Evolutionary conservation across 2,329 filamentous ascomycete genomes (phyloP), one percentile per base, ranked within the genome.

Genomic region (Curvularia sp.): DNA sequence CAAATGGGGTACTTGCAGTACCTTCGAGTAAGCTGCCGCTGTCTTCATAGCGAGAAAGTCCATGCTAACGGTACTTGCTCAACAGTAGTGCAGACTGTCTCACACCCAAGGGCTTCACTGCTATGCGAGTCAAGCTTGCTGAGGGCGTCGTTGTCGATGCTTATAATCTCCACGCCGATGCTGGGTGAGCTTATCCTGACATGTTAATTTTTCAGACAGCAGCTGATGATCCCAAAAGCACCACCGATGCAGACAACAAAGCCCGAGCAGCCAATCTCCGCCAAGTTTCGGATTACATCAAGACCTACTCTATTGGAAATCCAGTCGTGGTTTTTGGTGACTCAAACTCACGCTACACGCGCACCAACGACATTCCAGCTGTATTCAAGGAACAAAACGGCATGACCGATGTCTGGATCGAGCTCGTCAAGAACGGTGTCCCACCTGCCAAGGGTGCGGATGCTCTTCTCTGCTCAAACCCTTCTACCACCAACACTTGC

Each of bases 91-190:
- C 73, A 1, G 88, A 90, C 72, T 90, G 88, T 70, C 76, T 89
- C 61, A 89, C 88, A 0, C 88, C 87, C 22, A 90, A 90, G 74
- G 88, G 88, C 13, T 89, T 89, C 73, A 89, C 87, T 0, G 86
- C 86, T 48, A 89, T 90, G 86, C 83, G 86, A 12, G 74, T 84
- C 41, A 75, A 80, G 20, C 64, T 89, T 13, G 81, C 79, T 8
- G 77, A 80, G 35, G 82, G 82, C 15, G 81, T 86, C 7, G 88
- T 84, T 59, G 74, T 88, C 24, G 88, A 90, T 70, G 78, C 85
- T 7, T 89, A 89, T 78, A 90, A 90, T 70, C 67, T 90, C 6
- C 88, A 90, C 71, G 78, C 87, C 1, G 88, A 90, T 70, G 88
- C 88, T 18, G 87, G 86, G 76, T 80, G 68, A 43, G 68, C 47